phyloP scores from a whole-genome alignment of 1,284 basidiomycete genomes.

The Boletellus dicymbophilus region DNA sequence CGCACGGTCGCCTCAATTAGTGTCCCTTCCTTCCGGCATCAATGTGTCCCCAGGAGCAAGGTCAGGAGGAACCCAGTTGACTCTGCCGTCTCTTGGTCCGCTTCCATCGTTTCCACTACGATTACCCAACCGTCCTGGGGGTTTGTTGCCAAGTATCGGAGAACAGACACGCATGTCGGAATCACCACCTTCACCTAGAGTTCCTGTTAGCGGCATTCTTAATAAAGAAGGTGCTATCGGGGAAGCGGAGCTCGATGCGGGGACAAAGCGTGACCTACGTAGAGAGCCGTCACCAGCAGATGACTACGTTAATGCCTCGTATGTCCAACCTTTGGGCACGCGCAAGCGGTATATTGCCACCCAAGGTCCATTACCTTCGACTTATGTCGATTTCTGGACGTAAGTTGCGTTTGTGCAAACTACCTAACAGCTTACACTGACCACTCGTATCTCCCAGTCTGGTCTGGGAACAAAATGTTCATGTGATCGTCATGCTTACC shows the following conservation, averaged over 20 bases:
- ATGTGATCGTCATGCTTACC: conserved; percentile 88
- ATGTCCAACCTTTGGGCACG: conserved; percentile 84
- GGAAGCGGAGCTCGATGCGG: neutral
- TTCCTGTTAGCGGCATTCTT: neutral
- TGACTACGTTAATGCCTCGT: conserved; percentile 95
- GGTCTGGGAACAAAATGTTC: conserved; percentile 80
- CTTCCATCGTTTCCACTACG: conserved; percentile 22
- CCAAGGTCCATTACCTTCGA: conserved; percentile 91
- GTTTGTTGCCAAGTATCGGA: conserved; percentile 20
- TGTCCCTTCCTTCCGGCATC: conserved; percentile 6
- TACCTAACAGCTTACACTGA: conserved; percentile 10
- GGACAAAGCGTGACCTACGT: neutral
- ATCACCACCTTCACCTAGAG: conserved; percentile 1
- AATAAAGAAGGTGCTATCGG: neutral
- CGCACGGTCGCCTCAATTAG: conserved; percentile 4
- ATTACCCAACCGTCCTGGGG: conserved; percentile 17
- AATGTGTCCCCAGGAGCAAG: conserved; percentile 2
- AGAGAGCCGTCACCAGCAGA: conserved; percentile 45
- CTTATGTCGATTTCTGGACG: conserved; percentile 97
- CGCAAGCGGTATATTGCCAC: conserved; percentile 90
- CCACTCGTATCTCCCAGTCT: conserved; percentile 45
- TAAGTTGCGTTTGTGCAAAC: conserved; percentile 48
- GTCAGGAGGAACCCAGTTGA: conserved; percentile 9
- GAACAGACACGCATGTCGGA: conserved; percentile 11
- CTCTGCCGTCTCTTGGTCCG: conserved; percentile 4